Evolutionary conservation across 1,284 basidiomycete genomes (phyloP).

Genomic region (Pseudozyma tsukubaensis): DNA sequence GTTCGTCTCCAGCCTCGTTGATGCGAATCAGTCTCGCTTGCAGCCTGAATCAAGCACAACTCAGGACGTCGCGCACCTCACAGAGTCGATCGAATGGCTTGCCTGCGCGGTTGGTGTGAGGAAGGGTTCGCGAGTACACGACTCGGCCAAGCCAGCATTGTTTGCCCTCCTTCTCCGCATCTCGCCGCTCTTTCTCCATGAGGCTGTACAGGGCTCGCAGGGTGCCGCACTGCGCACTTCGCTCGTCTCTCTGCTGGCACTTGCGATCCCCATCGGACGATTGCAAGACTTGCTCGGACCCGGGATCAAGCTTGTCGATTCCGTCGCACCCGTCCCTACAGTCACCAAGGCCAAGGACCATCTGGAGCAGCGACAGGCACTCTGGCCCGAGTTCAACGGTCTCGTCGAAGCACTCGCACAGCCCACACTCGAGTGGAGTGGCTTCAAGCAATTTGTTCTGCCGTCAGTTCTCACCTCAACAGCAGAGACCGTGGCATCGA

Average conservation of each 20-base stretch:
- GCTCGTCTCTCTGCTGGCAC: constrained; percentile 49
- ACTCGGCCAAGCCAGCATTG: constrained; percentile 47
- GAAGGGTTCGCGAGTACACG: constrained; percentile 62
- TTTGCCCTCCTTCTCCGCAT: constrained; percentile 52
- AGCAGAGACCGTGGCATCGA: constrained; percentile 37
- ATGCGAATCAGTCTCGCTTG: constrained; percentile 21
- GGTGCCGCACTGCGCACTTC: constrained; percentile 34
- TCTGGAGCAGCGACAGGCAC: constrained; percentile 28
- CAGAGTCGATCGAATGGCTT: constrained; percentile 55
- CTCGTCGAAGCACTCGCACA: constrained; percentile 57
- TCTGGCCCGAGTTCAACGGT: constrained; percentile 58
- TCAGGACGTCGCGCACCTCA: constrained; percentile 25
- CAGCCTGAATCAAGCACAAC: background rate
- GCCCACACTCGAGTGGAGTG: constrained; percentile 51
- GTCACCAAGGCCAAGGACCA: constrained; percentile 22
- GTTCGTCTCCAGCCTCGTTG: constrained; percentile 42
- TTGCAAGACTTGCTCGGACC: constrained; percentile 64
- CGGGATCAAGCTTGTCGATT: constrained; percentile 58
- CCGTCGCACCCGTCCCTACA: constrained; percentile 32
- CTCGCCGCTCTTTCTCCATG: constrained; percentile 34
- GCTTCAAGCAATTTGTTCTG: constrained; percentile 63
- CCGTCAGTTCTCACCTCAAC: constrained; percentile 59
- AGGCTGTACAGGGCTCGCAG: constrained; percentile 14
- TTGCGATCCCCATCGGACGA: constrained; percentile 59
- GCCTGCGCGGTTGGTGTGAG: constrained; percentile 56